phyloP scores from a whole-genome alignment of 371 early-diverging fungal genomes.

The Rhizopus delemar region DNA sequence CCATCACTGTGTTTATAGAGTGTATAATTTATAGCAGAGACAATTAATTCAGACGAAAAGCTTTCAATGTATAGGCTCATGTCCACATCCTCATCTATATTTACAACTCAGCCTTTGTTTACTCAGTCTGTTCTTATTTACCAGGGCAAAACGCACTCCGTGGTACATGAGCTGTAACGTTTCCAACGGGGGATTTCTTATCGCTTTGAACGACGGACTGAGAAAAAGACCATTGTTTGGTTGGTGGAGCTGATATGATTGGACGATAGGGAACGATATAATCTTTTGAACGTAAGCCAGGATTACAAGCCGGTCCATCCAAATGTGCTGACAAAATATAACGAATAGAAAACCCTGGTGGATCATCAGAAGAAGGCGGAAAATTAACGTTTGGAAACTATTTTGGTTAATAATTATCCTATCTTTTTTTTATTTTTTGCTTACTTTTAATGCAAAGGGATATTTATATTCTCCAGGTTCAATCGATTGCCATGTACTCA shows the following conservation, averaged over 20 bases:
- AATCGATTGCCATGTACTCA: conserved; percentile 47
- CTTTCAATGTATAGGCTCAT: conserved; percentile 23
- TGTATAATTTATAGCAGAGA: conserved; percentile 16
- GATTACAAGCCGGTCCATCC: conserved; percentile 40
- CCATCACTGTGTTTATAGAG: conserved; percentile 33
- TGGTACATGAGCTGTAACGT: conserved; percentile 30
- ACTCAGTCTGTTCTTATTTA: conserved; percentile 6
- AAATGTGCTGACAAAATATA: conserved; percentile 56
- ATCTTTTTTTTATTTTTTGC: neutral
- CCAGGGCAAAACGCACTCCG: conserved; percentile 43
- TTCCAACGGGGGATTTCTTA: conserved; percentile 26
- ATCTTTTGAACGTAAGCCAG: conserved; percentile 35
- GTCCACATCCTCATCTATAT: conserved; percentile 28
- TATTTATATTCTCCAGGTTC: conserved; percentile 45
- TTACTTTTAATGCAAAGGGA: conserved; percentile 58
- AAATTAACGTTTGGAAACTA: conserved; percentile 48
- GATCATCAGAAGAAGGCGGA: conserved; percentile 42
- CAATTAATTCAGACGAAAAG: conserved; percentile 22
- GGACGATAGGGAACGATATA: conserved; percentile 29
- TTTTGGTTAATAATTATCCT: neutral
- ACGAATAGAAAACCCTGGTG: conserved; percentile 32
- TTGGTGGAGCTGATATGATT: conserved; percentile 27
- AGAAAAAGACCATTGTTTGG: conserved; percentile 31
- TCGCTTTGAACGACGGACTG: conserved; percentile 28
- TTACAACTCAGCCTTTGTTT: neutral